Evolutionary conservation across 1,284 basidiomycete species (phyloP), one percentile per base, ranked within the genome.

Genomic region (Taiwanofungus camphoratus): DNA sequence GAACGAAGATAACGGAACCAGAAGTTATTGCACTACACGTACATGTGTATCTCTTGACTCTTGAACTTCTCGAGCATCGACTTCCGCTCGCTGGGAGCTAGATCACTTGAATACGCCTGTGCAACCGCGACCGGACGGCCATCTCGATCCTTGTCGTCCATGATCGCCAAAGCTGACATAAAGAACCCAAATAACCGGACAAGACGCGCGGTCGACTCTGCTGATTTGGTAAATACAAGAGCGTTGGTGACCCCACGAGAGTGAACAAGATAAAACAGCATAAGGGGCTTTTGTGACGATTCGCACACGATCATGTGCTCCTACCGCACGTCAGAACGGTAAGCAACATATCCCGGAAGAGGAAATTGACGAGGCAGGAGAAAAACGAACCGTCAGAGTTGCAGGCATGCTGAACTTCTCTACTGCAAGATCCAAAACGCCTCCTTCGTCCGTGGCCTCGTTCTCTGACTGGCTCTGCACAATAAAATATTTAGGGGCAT

Each of bases 201-300:
- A 6, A 99, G 79, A 9, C 95, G 76, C 1, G 74, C 69, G 0
- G 94, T 91, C 0, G 90, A 91, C 58, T 98, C 94, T 9, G 96
- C 87, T 0, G 88, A 92, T 64, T 98, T 99, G 7, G 93, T 96
- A 68, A 99, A 99, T 38, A 95, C 85, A 18, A 99, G 73, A 0
- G 87, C 88, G 48, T 87, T 87, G 9, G 65, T 71, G 15, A 92
- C 70, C 11, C 66, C 58, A 35, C 69, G 70, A 4, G 65, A 58
- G 57, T 87, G 83, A 3, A 97, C 70, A 29, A 99, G 80, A 57
- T 96, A 76, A 60, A 98, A 85, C 35, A 99, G 77, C 48, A 91
- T 74, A 11, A 99, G 76, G 1, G 95, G 94, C 64, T 99, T 99
- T 51, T 86, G 72, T 0, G 80, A 72, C 0, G 92, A 69, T 34